Percentiles rank a stretch among this genome's conserved stretches.
Evolutionary conservation across 2,329 filamentous ascomycete species (phyloP).

Genomic region (Penicillium sp.): DNA sequence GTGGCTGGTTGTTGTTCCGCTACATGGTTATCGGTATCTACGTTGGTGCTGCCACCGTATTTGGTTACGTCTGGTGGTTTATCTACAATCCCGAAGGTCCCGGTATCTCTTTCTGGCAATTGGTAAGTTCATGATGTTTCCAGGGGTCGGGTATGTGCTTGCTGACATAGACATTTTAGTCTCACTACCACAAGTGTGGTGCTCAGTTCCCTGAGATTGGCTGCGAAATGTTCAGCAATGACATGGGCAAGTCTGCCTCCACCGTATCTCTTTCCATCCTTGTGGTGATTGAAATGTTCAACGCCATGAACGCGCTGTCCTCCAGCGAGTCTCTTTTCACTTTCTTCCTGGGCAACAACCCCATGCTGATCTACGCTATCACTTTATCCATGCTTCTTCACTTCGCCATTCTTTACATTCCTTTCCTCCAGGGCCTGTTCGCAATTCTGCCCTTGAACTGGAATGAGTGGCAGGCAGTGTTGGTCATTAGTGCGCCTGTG

Average conservation of each 20-base stretch:
- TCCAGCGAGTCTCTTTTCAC: constrained; percentile 93
- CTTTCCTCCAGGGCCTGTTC: constrained; percentile 84
- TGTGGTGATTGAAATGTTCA: constrained; percentile 99
- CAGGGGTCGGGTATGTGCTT: constrained; percentile 2
- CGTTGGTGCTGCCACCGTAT: constrained; percentile 90
- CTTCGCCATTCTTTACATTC: constrained; percentile 89
- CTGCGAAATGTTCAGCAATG: constrained; percentile 85
- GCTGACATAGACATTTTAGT: constrained; percentile 35
- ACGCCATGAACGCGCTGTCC: constrained; percentile 96
- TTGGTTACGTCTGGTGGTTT: constrained; percentile 99
- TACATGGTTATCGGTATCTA: constrained; percentile 97
- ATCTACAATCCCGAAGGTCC: constrained; percentile 91
- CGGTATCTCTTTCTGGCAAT: constrained; percentile 84
- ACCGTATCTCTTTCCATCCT: constrained; percentile 88
- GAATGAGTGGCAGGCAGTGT: constrained; percentile 88
- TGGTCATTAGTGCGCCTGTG: constrained; percentile 85
- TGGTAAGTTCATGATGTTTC: constrained; percentile 51
- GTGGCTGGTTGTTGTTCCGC: constrained; percentile 94
- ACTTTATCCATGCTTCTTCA: constrained; percentile 89
- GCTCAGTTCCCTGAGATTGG: constrained; percentile 82
- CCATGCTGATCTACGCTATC: constrained; percentile 97
- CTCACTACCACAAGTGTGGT: constrained; percentile 92
- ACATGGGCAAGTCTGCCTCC: constrained; percentile 83
- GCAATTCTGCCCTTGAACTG: constrained; percentile 83
- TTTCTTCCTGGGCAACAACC: constrained; percentile 95